Conservation (phyloP, 2,329 filamentous ascomycete genomes). For the Boeremia exigua region DNA sequence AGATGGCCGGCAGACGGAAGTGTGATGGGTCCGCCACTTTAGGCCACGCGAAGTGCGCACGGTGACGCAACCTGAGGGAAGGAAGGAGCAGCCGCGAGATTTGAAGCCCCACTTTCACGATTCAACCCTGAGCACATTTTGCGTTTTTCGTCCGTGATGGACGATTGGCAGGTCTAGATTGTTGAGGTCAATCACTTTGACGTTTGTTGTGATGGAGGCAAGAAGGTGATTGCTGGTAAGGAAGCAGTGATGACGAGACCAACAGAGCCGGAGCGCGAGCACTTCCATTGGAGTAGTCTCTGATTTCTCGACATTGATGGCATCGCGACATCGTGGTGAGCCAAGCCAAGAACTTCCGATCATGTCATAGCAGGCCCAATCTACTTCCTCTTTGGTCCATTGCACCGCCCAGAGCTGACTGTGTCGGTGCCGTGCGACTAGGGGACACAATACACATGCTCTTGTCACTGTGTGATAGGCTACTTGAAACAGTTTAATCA, state of each 20-base stretch:
- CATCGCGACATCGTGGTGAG: neutral
- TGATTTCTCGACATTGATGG: neutral
- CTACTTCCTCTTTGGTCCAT: neutral
- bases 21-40: neutral
- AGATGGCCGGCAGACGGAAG: neutral
- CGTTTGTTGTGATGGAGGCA: neutral
- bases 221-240: neutral
- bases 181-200: neutral
- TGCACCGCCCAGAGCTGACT: neutral
- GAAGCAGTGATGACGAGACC: neutral
- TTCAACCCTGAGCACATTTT: neutral
- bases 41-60: neutral
- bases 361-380: neutral
- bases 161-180: neutral
- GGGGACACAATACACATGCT: neutral
- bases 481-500: neutral
- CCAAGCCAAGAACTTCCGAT: neutral
- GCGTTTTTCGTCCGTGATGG: neutral
- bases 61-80: neutral
- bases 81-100: neutral
- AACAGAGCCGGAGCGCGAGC: neutral
- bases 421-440: neutral
- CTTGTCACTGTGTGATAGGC: neutral
- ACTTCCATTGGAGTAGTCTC: neutral
- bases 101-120: neutral